phyloP scores from a whole-genome alignment of 306 rosid genomes.

The Luffa acutangula region DNA sequence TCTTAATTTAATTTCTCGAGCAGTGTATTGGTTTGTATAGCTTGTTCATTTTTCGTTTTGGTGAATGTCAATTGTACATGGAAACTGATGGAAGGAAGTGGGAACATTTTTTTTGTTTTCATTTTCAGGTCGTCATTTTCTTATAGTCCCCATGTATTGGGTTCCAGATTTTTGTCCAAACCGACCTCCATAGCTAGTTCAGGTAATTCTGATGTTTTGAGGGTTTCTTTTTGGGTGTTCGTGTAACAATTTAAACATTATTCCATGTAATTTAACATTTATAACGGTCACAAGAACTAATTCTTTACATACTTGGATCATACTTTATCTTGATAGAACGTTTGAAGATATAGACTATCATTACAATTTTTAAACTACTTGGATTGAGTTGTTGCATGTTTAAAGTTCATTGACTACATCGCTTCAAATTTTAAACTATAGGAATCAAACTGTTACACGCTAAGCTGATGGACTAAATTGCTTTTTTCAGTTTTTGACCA shows the following conservation, averaged over 20 bases:
- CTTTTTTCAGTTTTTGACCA: not conserved
- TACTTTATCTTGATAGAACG: not conserved
- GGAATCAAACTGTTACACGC: not conserved
- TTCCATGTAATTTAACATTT: not conserved
- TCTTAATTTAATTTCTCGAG: not conserved
- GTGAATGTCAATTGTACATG: not conserved
- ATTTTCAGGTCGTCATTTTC: conserved; percentile 3
- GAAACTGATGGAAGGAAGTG: not conserved
- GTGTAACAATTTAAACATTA: not conserved
- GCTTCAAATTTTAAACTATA: not conserved
- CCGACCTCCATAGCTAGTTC: conserved; percentile 27
- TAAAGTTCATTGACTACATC: not conserved
- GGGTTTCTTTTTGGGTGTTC: not conserved
- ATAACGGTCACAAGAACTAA: not conserved
- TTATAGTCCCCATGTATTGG: conserved; percentile 11
- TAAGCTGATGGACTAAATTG: not conserved
- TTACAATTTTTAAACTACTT: not conserved
- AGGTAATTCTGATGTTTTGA: conserved; percentile 12
- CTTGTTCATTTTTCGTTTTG: not conserved
- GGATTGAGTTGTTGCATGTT: not conserved
- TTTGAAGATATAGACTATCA: not conserved
- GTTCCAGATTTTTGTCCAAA: conserved; percentile 4
- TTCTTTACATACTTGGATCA: not conserved
- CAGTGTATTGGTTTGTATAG: not conserved
- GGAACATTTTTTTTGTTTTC: not conserved